Base-by-base conservation (phyloP, 495 filamentous ascomycete genomes). In the Oidiodendron maius region DNA sequence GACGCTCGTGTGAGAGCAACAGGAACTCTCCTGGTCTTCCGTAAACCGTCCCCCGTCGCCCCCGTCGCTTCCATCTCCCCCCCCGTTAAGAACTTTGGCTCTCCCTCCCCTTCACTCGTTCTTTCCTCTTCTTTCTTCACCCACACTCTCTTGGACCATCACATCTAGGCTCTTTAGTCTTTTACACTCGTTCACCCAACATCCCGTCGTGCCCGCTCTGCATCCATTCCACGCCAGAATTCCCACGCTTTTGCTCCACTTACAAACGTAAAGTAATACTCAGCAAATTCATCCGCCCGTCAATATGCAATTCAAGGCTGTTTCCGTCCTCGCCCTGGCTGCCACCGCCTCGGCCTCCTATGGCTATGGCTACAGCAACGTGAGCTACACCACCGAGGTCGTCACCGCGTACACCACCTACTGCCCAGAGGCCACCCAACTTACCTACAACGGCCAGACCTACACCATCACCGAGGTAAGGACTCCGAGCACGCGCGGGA, bases 381-480 rank as follows among this genome's bases (percentile, higher is more conserved):
- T 62, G 24, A 56, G 54, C 61, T 81, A 77, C 70, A 78, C 77
- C 70, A 95, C 87, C 52, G 83, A 91, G 73, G 71, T 86, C 43
- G 79, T 91, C 59, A 89, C 84, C 44, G 71, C 78, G 38, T 84
- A 83, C 76, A 86, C 83, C 74, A 95, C 89, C 63, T 89, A 75
- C 82, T 95, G 90, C 85, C 85, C 88, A 12, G 72, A 68, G 59
- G 65, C 89, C 58, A 94, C 90, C 61, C 61, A 71, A 55, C 66
- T 94, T 68, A 78, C 77, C 63, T 72, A 82, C 73, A 78, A 75
- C 65, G 70, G 69, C 66, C 65, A 73, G 49, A 93, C 87, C 71
- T 86, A 88, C 82, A 87, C 80, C 63, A 78, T 91, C 68, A 85
- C 85, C 61, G 76, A 81, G 71, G 82, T 71, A 66, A 48, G 51